phyloP scores from a whole-genome alignment of 2,329 filamentous ascomycete species.

The Ambrosiella beaveri region DNA sequence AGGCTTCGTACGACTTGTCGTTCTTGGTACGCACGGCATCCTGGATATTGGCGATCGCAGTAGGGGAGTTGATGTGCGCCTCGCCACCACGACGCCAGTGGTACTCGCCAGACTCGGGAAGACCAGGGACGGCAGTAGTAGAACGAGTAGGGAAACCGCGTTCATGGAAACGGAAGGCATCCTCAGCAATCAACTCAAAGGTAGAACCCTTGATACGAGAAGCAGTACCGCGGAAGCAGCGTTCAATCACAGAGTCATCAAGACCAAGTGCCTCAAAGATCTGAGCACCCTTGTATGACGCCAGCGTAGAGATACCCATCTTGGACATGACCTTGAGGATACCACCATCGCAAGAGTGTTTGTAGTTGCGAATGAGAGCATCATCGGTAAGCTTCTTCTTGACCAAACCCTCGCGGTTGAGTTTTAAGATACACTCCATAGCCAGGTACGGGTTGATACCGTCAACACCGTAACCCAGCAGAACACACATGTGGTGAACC shows the following conservation, averaged over 20 bases:
- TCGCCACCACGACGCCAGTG: constrained; percentile 97
- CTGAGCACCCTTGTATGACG: constrained; percentile 93
- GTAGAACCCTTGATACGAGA: constrained; percentile 89
- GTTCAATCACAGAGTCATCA: constrained; percentile 79
- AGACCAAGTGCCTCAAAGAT: constrained; percentile 94
- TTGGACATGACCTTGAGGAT: constrained; percentile 99
- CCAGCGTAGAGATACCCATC: constrained; percentile 95
- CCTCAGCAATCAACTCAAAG: constrained; percentile 83
- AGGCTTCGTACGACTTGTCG: constrained; percentile 95
- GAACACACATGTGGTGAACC: constrained; percentile 97
- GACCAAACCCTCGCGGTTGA: constrained; percentile 83
- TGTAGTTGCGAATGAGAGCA: constrained; percentile 83
- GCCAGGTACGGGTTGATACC: constrained; percentile 88
- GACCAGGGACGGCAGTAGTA: constrained; percentile 59
- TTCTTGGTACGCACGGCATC: constrained; percentile 95
- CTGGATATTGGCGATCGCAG: constrained; percentile 90
- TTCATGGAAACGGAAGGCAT: constrained; percentile 89
- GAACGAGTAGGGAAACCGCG: constrained; percentile 71
- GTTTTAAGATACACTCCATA: constrained; percentile 92
- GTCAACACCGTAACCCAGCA: constrained; percentile 87
- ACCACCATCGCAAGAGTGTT: constrained; percentile 87
- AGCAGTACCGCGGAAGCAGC: constrained; percentile 86
- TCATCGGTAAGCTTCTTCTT: constrained; percentile 75
- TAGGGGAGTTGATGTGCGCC: constrained; percentile 85
- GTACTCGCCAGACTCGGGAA: constrained; percentile 88